A percentile compares a stretch with the other conserved stretches of the same genome.
These are phyloP conservation scores for Microsporum audouinii DNA, from an alignment of 2,329 filamentous ascomycete species.

Conservation along the genomic window DNA sequence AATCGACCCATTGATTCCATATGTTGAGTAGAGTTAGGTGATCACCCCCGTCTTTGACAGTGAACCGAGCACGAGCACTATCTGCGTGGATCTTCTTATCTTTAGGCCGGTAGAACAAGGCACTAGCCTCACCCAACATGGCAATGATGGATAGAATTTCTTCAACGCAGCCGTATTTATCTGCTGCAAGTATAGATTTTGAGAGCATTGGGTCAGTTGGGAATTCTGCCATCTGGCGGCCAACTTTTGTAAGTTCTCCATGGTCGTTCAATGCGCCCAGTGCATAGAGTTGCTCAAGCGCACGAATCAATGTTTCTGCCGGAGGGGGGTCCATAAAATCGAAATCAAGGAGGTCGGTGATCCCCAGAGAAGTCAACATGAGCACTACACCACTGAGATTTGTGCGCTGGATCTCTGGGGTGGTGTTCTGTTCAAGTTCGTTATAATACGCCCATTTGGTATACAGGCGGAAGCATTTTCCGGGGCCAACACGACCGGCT, in stretches of 20 bases:
- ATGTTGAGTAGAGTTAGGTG: slow-evolving; percentile 81
- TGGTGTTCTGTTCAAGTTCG: slow-evolving; percentile 84
- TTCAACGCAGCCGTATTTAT: slow-evolving; percentile 83
- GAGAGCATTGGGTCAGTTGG: slow-evolving; percentile 86
- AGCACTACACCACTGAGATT: slow-evolving; percentile 78
- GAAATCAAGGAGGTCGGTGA: slow-evolving; percentile 85
- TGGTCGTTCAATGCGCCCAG: slow-evolving; percentile 79
- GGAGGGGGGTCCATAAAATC: slow-evolving; percentile 94
- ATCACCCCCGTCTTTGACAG: slow-evolving; percentile 80
- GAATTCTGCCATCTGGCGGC: slow-evolving; percentile 90
- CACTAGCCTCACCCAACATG: slow-evolving; percentile 79
- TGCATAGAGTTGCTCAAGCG: slow-evolving; percentile 82
- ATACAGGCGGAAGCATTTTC: slow-evolving; percentile 87
- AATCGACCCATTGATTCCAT: slow-evolving; percentile 91
- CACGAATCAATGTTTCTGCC: slow-evolving; percentile 76
- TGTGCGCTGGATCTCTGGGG: slow-evolving; percentile 83
- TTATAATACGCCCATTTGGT: slow-evolving; percentile 92
- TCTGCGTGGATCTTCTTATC: slow-evolving; percentile 97
- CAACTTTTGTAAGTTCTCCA: slow-evolving; percentile 79
- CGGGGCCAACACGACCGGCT: slow-evolving; percentile 81
- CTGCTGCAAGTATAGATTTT: slow-evolving; percentile 76
- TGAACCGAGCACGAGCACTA: slow-evolving; percentile 77
- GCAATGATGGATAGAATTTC: slow-evolving; percentile 89
- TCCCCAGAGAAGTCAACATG: slow-evolving; percentile 76
- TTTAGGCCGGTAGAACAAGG: slow-evolving; percentile 87